A percentile compares a stretch with the other conserved stretches of the same genome.
Evolutionary conservation across 176 grass and related monocot genomes (phyloP).

Genomic region (Carex kokanica): DNA sequence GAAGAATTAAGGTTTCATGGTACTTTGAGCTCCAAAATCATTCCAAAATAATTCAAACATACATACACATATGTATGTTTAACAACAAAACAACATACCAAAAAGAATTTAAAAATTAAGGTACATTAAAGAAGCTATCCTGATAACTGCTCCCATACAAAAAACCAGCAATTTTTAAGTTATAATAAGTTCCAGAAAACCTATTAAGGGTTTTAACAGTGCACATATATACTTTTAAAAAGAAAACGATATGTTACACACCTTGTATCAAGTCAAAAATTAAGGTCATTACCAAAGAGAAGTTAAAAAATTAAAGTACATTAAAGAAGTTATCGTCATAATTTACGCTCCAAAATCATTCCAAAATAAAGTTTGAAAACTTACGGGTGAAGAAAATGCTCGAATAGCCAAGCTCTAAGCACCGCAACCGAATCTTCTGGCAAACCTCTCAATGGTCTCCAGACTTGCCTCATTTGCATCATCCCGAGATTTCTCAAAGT

Average conservation of each 20-base stretch:
- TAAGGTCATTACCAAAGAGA: neutral
- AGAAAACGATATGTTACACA: neutral
- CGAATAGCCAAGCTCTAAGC: conserved; percentile 86
- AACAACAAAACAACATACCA: no score
- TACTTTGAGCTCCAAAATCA: no score
- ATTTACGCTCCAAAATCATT: neutral
- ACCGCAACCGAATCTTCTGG: conserved; percentile 71
- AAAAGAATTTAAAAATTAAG: no score
- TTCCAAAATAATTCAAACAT: no score
- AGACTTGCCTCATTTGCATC: conserved; percentile 55
- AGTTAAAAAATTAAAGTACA: neutral
- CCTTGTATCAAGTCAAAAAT: neutral
- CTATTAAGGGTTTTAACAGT: neutral
- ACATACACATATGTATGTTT: no score
- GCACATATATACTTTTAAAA: no score
- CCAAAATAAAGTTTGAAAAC: neutral
- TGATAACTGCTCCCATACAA: conserved; percentile 48
- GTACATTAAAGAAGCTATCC: no score
- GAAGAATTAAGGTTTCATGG: no score
- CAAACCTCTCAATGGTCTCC: conserved; percentile 70
- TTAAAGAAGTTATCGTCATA: neutral
- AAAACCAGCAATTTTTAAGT: neutral
- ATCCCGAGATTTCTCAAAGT: conserved; percentile 42
- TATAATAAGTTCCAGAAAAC: neutral
- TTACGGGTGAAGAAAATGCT: conserved; percentile 98